Base-by-base conservation (phyloP, 805 yeast species). In the Zygotorulaspora sp. region DNA sequence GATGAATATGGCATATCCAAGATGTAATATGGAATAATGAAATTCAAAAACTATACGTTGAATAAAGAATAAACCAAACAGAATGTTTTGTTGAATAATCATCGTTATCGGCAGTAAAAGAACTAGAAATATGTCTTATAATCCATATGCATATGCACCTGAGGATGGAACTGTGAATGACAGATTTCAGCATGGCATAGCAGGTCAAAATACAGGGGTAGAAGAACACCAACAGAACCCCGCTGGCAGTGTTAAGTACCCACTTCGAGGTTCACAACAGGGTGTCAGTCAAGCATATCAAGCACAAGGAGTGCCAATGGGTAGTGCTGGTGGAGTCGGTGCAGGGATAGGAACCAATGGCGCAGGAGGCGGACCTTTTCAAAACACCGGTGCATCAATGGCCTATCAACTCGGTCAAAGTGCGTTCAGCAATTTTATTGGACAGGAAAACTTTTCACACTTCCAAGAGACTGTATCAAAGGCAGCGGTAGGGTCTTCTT, bases 401-500 rank as follows among this genome's bases (percentile, higher is more conserved):
- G 96, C 96, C 1, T 74, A 89, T 17, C 95, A 87, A 53, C 76
- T 89, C 45, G 95, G 96, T 23, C 83, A 85, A 53, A 75, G 76
- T 36, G 96, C 97, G 1, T 74, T 92, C 35, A 49, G 55, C 4
- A 59, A 57, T 37, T 57, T 62, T 32, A 53, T 62, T 13, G 64
- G 64, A 6, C 61, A 84, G 49, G 80, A 80, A 44, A 86, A 83
- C 61, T 71, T 80, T 48, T 74, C 50, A 20, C 67, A 70, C 44
- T 56, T 78, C 38, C 72, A 73, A 39, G 68, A 67, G 46, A 71
- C 70, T 45, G 69, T 74, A 19, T 62, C 70, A 12, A 62, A 72
- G 17, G 61, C 62, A n/a, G 47, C 63, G 6, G 63, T 68, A 23
- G 40, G 52, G 7, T 41, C 61, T 2, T 59, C 72, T 12, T 80